phyloP scores from a whole-genome alignment of 345 rosid species.

The Eucalyptus virginea region DNA sequence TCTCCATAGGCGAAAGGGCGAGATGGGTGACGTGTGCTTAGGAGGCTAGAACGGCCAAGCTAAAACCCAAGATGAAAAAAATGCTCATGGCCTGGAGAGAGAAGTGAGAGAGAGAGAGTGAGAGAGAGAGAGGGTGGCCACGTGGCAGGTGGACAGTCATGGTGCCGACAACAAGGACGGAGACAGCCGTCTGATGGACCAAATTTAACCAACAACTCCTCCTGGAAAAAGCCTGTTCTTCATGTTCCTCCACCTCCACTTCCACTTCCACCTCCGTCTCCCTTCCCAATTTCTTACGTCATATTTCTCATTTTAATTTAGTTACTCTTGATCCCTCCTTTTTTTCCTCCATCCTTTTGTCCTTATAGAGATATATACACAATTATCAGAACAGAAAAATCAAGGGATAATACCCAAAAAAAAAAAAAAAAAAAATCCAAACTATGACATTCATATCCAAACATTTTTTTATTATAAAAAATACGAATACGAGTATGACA shows the following conservation, averaged over 20 bases:
- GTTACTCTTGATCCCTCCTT: neutral
- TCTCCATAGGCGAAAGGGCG: neutral
- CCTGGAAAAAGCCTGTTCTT: neutral
- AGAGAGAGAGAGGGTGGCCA: neutral
- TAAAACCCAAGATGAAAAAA: neutral
- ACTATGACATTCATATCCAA: too few relatives aligned
- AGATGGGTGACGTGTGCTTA: neutral
- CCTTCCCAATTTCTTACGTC: neutral
- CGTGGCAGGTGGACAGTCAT: neutral
- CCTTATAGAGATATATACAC: neutral
- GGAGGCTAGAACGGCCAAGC: neutral
- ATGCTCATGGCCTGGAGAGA: neutral
- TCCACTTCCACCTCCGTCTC: neutral
- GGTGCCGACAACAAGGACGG: neutral
- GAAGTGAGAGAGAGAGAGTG: neutral
- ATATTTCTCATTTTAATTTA: neutral
- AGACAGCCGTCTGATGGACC: neutral
- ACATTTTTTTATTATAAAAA: too few relatives aligned
- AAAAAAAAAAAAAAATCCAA: too few relatives aligned
- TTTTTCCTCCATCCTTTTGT: neutral
- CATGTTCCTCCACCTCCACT: neutral
- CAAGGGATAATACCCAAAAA: neutral
- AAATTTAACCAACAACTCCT: neutral
- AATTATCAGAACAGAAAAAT: neutral
- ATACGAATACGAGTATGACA: accelerated